Evolutionary conservation across 2,329 filamentous ascomycete genomes (phyloP).

Genomic region (Pestalotiopsis sp.): DNA sequence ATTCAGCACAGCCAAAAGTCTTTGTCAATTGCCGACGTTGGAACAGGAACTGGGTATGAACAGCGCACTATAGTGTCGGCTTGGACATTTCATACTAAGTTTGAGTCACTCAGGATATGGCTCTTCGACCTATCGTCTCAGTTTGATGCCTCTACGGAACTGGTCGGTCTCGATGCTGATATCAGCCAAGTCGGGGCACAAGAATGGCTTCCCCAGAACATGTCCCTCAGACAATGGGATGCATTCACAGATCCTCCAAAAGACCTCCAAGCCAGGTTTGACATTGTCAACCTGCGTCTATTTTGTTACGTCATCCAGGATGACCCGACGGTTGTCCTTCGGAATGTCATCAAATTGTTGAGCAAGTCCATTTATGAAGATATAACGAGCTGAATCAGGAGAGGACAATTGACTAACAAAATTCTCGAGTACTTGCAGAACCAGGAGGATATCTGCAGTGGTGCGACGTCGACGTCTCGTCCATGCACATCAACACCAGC

Average conservation of each 20-base stretch:
- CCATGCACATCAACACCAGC: neutral
- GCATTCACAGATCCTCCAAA: neutral
- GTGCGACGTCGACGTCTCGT: neutral
- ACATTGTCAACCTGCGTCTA: neutral
- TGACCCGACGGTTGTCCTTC: neutral
- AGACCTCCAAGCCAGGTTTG: neutral
- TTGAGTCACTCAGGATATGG: too few relatives aligned
- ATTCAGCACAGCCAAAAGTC: too few relatives aligned
- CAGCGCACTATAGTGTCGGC: too few relatives aligned
- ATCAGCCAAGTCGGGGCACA: too few relatives aligned
- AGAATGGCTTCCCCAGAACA: too few relatives aligned
- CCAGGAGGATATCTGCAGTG: neutral
- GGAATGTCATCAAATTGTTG: neutral
- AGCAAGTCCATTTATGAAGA: neutral
- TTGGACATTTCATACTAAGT: too few relatives aligned
- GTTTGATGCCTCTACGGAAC: too few relatives aligned
- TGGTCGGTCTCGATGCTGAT: too few relatives aligned
- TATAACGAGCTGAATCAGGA: neutral
- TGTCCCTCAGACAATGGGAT: neutral
- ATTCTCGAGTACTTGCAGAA: neutral
- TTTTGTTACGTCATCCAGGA: neutral
- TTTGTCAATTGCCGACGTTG: too few relatives aligned
- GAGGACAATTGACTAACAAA: neutral
- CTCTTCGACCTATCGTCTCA: too few relatives aligned
- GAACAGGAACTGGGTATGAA: too few relatives aligned